Conservation (phyloP, 108 stramenopile species). For the Cyclotella atomus region DNA sequence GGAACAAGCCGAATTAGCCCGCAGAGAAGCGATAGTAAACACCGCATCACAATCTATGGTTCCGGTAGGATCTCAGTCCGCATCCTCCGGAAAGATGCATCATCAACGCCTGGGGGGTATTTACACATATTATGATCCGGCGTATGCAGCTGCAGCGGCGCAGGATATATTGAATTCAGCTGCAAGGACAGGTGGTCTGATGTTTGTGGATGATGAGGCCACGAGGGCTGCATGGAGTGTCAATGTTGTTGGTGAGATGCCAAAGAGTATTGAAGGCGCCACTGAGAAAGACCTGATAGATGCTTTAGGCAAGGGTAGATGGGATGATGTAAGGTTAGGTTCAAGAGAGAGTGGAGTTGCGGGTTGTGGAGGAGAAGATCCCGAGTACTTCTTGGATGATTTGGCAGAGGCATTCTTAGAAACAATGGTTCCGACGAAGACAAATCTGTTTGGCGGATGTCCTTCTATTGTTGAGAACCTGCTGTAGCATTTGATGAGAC, state of each 20-base stretch:
- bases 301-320: constrained; percentile 34
- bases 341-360: constrained; percentile 47
- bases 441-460: constrained; percentile 69
- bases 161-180: constrained; percentile 43
- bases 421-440: constrained; percentile 64
- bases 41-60: constrained; percentile 37
- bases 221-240: constrained; percentile 36
- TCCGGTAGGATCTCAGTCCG: constrained; percentile 23
- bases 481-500: too few species aligned
- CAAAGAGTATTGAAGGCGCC: not conserved
- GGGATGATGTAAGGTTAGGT: constrained; percentile 62
- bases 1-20: constrained; percentile 45
- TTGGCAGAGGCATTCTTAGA: constrained; percentile 76
- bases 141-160: constrained; percentile 43
- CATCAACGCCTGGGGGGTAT: constrained; percentile 23
- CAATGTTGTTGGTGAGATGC: constrained; percentile 27
- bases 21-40: constrained; percentile 44
- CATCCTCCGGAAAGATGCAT: not conserved
- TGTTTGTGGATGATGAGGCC: constrained; percentile 39
- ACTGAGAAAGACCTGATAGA: constrained; percentile 28
- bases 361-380: constrained; percentile 69
- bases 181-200: constrained; percentile 33
- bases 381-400: constrained; percentile 69
- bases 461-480: constrained; percentile 79
- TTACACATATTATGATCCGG: constrained; percentile 45